Evolutionary conservation across 768 basidiomycete species (phyloP), one percentile per base, ranked within the genome.

Genomic region (Serpula lacrymans): DNA sequence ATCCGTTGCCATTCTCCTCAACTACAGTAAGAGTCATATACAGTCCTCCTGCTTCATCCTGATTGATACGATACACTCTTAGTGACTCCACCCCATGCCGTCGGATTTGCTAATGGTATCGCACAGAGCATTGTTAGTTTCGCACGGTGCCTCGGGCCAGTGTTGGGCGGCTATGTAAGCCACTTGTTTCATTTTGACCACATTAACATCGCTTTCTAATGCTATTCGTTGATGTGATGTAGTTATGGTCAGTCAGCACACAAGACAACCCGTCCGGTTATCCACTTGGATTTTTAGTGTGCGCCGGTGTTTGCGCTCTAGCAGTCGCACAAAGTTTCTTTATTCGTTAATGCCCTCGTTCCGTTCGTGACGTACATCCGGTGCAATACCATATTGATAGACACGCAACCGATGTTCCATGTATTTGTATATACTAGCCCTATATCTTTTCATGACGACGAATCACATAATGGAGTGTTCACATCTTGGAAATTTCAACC

Each of bases 71-170:
- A 20, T 23, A 28, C 49, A 42, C 33, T 43, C 42, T 34, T 43
- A 92, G 89, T 95, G 87, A 90, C 93, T 0, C 93, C 95, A 2
- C 91, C 93, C 1, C 74, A 75, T 27, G 81, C 90, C 6, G 80
- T 98, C 28, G 90, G 92, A 6, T 80, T 90, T 44, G 90, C 95
- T 8, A 99, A 98, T 56, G 96, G 95, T 13, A 80, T 95, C 16
- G 96, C 93, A 0, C 96, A 99, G 63, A 93, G 90, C 54, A 87
- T 91, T 23, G 94, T 95, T 47, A 93, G 90, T 48, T 79, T 95
- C 18, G 90, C 94, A 4, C 78, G 96, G 28, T 96, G 93, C 66
- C 54, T 90, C 26, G 96, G 91, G 16, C 91, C 93, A 16, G 77
- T 91, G 28, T 68, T 90, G 13, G 88, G 88, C 34, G 88, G 89